Conservation (phyloP, 345 rosid genomes). For the Populus deltoides region DNA sequence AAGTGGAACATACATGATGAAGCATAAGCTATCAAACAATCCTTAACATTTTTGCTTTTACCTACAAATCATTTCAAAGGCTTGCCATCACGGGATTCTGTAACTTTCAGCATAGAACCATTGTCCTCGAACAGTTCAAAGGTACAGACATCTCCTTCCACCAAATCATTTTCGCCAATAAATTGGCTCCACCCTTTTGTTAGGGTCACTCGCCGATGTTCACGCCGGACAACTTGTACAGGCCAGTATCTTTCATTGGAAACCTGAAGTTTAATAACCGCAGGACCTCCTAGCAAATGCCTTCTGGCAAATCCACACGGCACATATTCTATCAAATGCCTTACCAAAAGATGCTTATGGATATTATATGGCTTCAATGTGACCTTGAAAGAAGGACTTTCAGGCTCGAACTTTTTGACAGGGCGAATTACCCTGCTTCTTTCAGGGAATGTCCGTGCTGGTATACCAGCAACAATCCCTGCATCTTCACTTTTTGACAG, state of each 20-base stretch:
- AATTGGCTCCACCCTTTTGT: conserved; percentile 21
- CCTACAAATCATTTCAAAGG: no score
- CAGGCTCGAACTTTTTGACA: conserved; percentile 35
- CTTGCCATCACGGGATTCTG: not conserved
- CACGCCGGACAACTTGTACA: not conserved
- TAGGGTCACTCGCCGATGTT: not conserved
- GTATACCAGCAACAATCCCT: conserved; percentile 13
- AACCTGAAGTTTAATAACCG: conserved; percentile 18
- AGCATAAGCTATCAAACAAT: no score
- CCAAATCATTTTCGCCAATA: conserved; percentile 5
- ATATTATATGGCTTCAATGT: conserved; percentile 27
- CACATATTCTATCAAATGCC: not conserved
- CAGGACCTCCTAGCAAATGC: conserved; percentile 1
- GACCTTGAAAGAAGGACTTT: conserved; percentile 37
- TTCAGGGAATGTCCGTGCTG: conserved; percentile 17
- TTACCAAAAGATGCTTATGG: conserved; percentile 18
- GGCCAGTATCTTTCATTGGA: conserved; percentile 22
- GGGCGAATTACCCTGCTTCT: conserved; percentile 37
- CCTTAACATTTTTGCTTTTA: no score
- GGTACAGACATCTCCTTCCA: conserved; percentile 17
- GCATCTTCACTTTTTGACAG: conserved; percentile 5
- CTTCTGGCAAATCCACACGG: conserved; percentile 11
- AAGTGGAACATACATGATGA: no score
- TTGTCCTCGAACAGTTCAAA: conserved; percentile 17
- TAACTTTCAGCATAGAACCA: not conserved